Base-by-base conservation (phyloP, 2,329 filamentous ascomycete species). In the Neonectria ditissima region DNA sequence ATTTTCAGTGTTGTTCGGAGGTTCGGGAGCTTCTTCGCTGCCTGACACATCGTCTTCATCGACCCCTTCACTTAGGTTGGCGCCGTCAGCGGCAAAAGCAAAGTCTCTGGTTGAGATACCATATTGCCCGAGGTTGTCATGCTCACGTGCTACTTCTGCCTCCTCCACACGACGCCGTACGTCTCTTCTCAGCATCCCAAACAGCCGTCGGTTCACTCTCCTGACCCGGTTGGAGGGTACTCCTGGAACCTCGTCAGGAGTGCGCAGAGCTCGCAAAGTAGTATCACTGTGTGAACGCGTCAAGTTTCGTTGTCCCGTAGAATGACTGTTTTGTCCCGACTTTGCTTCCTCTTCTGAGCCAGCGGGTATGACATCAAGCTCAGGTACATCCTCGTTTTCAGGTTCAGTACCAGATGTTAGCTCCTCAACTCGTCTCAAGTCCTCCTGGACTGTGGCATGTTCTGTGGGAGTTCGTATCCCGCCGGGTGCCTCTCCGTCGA, bases 21-120 rank as follows among this genome's bases (percentile, higher is more conserved):
- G 20, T 9, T 45, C 30, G 3, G 5, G 20, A 9, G n/a, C 56
- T 32, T 22, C 14, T 47, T 30, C 37, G 28, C 22, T 24, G 16
- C 6, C 22, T 28, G 9, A 16, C 39, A 30, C 34, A 22, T n/a
- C 39, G 20, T 16, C 22, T 16, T 26, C 34, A 6, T 44, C 26
- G 0, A 32, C 24, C n/a, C 18, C 22, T 6, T 50, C 18, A 39
- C 20, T 39, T 14, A 18, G 41, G 30, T 45, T 5, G 30, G 18
- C 45, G 7, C 37, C 22, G 5, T 37, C 39, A n/a, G 2, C 16
- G 5, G 3, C 16, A 5, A 51, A n/a, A n/a, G 50, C 51, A 41
- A 60, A 60, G 20, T 63, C 56, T n/a, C 22, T 52, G 22, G 30
- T 30, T 6, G 39, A 24, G 22, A 59, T 39, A 16, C 28, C 55